Base-by-base conservation (phyloP, 192 early-diverging fungal genomes). In the Funneliformis mosseae region DNA sequence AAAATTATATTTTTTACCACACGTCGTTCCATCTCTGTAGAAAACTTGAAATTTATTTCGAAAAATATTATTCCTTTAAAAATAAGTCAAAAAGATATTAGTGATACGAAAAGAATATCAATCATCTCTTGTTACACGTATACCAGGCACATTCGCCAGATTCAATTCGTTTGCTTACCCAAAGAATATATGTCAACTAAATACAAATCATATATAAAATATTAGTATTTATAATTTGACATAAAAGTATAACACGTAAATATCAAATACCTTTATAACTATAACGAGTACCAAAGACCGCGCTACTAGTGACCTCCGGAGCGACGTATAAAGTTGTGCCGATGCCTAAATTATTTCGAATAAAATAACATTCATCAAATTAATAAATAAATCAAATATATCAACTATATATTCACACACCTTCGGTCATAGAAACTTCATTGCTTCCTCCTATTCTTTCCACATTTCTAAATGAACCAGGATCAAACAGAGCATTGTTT, bases 281-380 rank as follows among this genome's bases (percentile, higher is more conserved):
- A 82, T 96, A 96, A 43, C 83, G 88, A 82, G 82, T 83, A 21
- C 85, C 85, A 28, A 83, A 71, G 2, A 83, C 69, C 1, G 83
- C 82, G 39, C 87, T 83, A 39, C 85, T 83, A 21, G 83, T 66
- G 6, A 85, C 81, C 43, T 89, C 88, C 0, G 84, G 87, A 12
- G 96, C 95, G 42, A 94, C 95, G 82, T 99, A 99, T 21, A 97
- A 93, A 0, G 94, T 92, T 0, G 97, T 99, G 2, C 97, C 97
- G 23, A 98, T 91, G 41, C 96, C 68, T 70, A 70, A 55, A 21
- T 4, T 21, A 18, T 21, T 6, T 55, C 6, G n/a, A 21, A 18
- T 1, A 10, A 55, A 55, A 55, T 0, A 55, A 9, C 9, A 9
- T 45, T 45, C 7, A 55, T 21, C 11, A 55, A 55, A 21, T 21